Evolutionary conservation across 352 stramenopile species (phyloP).

Genomic region (Aphanomyces invadans): DNA sequence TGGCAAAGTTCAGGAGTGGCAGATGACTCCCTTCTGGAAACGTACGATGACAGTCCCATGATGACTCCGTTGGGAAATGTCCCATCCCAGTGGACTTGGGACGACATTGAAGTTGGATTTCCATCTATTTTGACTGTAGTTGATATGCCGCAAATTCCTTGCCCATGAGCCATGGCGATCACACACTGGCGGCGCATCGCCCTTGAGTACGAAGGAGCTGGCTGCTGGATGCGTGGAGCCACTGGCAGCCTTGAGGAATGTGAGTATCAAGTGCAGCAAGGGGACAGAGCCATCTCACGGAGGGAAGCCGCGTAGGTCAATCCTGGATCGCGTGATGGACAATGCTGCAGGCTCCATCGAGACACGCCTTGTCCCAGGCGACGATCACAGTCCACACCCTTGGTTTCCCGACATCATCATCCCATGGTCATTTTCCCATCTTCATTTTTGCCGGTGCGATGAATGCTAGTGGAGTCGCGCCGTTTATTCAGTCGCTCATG

Average conservation of each 20-base stretch:
- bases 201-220: too few relatives aligned
- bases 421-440: not conserved
- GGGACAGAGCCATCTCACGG: too few relatives aligned
- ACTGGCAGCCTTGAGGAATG: too few relatives aligned
- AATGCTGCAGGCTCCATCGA: not conserved
- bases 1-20: too few relatives aligned
- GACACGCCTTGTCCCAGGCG: not conserved
- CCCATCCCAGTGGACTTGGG: too few relatives aligned
- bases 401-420: not conserved
- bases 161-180: too few relatives aligned
- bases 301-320: not conserved
- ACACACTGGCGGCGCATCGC: too few relatives aligned
- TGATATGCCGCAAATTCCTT: not conserved
- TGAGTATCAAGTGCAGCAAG: too few relatives aligned
- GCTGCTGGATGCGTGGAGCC: too few relatives aligned
- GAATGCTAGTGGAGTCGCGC: slow-evolving; percentile 1
- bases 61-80: too few relatives aligned
- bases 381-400: not conserved
- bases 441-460: not conserved
- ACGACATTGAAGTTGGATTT: not conserved
- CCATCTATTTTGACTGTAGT: not conserved
- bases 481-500: slow-evolving; percentile 24
- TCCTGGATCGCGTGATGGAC: not conserved
- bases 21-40: too few relatives aligned
- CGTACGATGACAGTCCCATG: too few relatives aligned